Evolutionary conservation across 805 yeast genomes (phyloP).

Genomic region (Scheffersomyces amazonensis): DNA sequence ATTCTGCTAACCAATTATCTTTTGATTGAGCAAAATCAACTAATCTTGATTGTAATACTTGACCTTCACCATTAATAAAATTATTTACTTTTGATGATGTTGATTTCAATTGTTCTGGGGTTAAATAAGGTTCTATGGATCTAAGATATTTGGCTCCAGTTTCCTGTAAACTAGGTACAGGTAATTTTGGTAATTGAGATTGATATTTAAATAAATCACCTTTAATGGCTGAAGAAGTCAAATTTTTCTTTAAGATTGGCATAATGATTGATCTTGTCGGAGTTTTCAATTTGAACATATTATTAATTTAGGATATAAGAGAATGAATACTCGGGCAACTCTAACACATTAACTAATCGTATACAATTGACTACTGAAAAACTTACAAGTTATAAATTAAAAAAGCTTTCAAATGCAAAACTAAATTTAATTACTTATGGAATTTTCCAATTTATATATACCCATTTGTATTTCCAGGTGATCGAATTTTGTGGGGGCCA

Average conservation of each 20-base stretch:
- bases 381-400: too few species aligned
- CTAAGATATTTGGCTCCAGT: constrained; percentile 69
- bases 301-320: background rate
- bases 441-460: too few species aligned
- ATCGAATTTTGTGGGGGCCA: background rate
- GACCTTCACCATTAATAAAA: constrained; percentile 64
- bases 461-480: too few species aligned
- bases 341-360: too few species aligned
- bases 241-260: constrained; percentile 15
- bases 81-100: constrained; percentile 61
- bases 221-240: constrained; percentile 32
- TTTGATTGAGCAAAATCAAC: constrained; percentile 52
- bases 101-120: constrained; percentile 45
- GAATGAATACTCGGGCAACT: too few species aligned
- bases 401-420: too few species aligned
- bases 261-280: constrained; percentile 6
- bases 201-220: constrained; percentile 77
- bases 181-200: constrained; percentile 72
- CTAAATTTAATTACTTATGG: too few species aligned
- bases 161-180: constrained; percentile 77
- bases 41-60: constrained; percentile 65
- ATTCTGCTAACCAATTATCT: constrained; percentile 86
- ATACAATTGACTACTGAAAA: too few species aligned
- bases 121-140: constrained; percentile 67
- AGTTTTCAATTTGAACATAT: constrained; percentile 4